Evolutionary conservation across 2,329 filamentous ascomycete genomes (phyloP).

Genomic region (Trichoderma oligosporum): DNA sequence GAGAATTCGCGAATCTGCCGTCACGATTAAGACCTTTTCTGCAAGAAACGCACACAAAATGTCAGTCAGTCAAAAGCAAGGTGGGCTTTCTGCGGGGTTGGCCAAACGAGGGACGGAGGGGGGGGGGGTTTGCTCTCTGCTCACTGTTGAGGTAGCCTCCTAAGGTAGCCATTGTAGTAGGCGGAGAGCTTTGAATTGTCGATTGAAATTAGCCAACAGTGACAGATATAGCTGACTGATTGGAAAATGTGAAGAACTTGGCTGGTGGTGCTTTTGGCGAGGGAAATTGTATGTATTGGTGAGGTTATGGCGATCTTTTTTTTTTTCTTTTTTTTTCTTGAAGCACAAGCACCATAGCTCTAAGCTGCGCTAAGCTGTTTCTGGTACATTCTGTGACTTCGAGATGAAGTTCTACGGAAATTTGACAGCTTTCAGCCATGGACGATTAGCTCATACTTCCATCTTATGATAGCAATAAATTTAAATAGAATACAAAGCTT

Average conservation of each 20-base stretch:
- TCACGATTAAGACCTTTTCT: conserved; percentile 93
- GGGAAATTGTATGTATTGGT: neutral
- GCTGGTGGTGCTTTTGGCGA: neutral
- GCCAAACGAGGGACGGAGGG: neutral
- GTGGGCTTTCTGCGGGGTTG: conserved; percentile 10
- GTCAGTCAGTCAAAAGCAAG: conserved; percentile 4
- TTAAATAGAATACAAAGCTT: too few species aligned
- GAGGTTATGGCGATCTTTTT: conserved; percentile 9
- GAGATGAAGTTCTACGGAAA: neutral
- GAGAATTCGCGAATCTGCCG: conserved; percentile 83
- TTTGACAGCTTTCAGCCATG: neutral
- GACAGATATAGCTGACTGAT: neutral
- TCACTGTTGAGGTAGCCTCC: conserved; percentile 45
- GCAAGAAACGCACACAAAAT: conserved; percentile 7
- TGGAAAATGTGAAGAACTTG: neutral
- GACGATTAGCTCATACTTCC: too few species aligned
- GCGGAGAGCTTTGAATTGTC: neutral
- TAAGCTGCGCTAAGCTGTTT: conserved; percentile 17
- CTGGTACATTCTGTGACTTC: neutral
- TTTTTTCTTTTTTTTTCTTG: conserved; percentile 15
- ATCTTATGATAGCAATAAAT: too few species aligned
- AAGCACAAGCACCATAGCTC: conserved; percentile 12
- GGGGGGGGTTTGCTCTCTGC: conserved; percentile 41
- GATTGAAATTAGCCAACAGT: neutral
- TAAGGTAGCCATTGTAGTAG: conserved; percentile 40